Percentiles rank a stretch among this genome's conserved stretches.
These are phyloP conservation scores for Cicer judaicum DNA, from an alignment of 306 rosid species.

Conservation along the genomic window DNA sequence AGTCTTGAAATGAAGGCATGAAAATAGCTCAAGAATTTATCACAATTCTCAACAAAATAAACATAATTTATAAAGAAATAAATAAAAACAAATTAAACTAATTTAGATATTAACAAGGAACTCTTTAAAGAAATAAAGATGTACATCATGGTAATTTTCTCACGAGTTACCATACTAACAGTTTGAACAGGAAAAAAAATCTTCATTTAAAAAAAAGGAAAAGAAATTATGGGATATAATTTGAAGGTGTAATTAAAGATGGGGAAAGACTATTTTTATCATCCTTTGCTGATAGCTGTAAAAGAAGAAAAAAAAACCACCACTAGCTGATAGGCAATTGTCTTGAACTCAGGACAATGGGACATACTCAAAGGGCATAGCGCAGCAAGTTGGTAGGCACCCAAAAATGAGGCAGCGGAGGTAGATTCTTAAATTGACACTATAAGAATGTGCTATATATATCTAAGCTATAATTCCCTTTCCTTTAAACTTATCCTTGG, in stretches of 20 bases:
- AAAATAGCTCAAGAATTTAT: slow-evolving; percentile 35
- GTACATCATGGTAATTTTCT: slow-evolving; percentile 51
- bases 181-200: slow-evolving; percentile 46
- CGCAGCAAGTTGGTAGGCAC: slow-evolving; percentile 40
- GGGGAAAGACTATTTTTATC: slow-evolving; percentile 23
- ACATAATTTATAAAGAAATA: slow-evolving; percentile 40
- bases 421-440: slow-evolving; percentile 41
- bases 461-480: slow-evolving; percentile 56
- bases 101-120: slow-evolving; percentile 50
- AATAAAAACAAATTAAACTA: slow-evolving; percentile 31
- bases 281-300: slow-evolving; percentile 46
- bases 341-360: slow-evolving; percentile 21
- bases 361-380: slow-evolving; percentile 11
- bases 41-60: slow-evolving; percentile 24
- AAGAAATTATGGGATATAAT: slow-evolving; percentile 40
- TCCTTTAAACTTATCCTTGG: slow-evolving; percentile 67
- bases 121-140: slow-evolving; percentile 48
- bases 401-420: slow-evolving; percentile 37
- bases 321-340: slow-evolving; percentile 52
- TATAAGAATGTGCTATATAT: slow-evolving; percentile 42
- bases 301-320: not conserved
- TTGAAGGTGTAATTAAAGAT: slow-evolving; percentile 43
- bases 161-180: slow-evolving; percentile 49
- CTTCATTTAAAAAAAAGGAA: slow-evolving; percentile 24
- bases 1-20: not conserved